Evolutionary conservation across 495 filamentous ascomycete species (phyloP), one percentile per base, ranked within the genome.

Genomic region (Penicillium canariense): DNA sequence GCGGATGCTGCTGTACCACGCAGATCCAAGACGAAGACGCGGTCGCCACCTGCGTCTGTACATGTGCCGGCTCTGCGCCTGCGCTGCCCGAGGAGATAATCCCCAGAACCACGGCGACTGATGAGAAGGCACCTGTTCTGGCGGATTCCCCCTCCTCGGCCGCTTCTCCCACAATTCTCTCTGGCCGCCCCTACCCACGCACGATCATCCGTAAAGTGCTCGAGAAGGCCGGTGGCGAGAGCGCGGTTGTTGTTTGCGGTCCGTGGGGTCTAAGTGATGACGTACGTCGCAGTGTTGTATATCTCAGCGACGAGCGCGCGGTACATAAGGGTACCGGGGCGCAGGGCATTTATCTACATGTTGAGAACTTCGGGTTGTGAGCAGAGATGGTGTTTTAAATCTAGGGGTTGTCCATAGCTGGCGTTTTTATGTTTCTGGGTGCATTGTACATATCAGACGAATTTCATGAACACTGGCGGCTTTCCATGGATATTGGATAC

Each of bases 301-400:
- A 70, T 14, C 61, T 96, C 42, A 88, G 87, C 55, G 88, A 96
- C 70, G 92, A 96, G 68, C 73, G 92, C 47, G 91, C 88, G 0
- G 87, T 96, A 31, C 90, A 96, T 59, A 96, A 96, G 63, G 91
- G 91, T 8, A 94, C 88, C 0, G 91, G 89, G 2, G 91, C 91
- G 9, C 89, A 94, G 66, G 91, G 91, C 0, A 74, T 87, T 6
- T 82, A 77, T 58, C 57, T 83, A 27, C 76, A 81, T 67, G 67
- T 70, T 12, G 75, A 79, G 53, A 66, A 62, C 18, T 76, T 74
- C 49, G 68, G 61, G 2, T 71, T 63, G 48, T 76, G 55, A 60
- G 28, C 26, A 14, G 40, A 12, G 10, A 9, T 18, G 46, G 5
- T 22, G 8, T 15, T 15, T 5, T 49, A 4, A 34, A 9, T 34